Conservation (phyloP, 495 filamentous ascomycete species). For the Tuber magnatum region DNA sequence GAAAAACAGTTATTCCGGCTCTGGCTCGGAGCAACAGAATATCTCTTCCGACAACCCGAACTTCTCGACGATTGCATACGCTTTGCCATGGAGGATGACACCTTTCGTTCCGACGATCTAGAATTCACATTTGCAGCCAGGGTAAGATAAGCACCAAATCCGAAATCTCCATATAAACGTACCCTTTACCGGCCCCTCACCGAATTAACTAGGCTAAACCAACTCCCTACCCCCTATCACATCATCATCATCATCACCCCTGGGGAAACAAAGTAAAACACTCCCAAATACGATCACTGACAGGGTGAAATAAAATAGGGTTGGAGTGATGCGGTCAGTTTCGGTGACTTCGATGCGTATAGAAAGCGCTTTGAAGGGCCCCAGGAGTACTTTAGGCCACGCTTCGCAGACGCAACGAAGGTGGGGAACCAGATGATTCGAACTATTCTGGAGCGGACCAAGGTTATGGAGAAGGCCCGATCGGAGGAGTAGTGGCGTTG, state of each 20-base stretch:
- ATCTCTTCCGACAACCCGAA: constrained; percentile 77
- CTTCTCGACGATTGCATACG: constrained; percentile 78
- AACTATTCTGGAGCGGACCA: constrained; percentile 80
- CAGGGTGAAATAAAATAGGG: constrained; percentile 47
- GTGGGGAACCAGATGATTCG: constrained; percentile 96
- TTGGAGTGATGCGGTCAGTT: constrained; percentile 86
- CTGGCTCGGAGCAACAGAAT: constrained; percentile 96
- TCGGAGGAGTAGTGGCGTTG: neutral
- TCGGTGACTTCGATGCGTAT: constrained; percentile 87
- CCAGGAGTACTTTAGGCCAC: constrained; percentile 79
- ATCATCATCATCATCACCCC: neutral
- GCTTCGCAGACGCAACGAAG: constrained; percentile 74
- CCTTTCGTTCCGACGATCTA: constrained; percentile 82
- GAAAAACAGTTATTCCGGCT: constrained; percentile 72
- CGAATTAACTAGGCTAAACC: constrained; percentile 40
- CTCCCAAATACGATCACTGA: neutral
- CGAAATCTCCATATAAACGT: neutral
- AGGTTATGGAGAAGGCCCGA: constrained; percentile 34
- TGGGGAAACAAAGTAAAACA: neutral
- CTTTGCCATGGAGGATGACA: constrained; percentile 78
- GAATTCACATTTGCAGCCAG: constrained; percentile 96
- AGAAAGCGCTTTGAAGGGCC: constrained; percentile 79
- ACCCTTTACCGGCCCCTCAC: neutral
- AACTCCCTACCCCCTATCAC: neutral
- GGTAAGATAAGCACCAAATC: constrained; percentile 11